phyloP scores from a whole-genome alignment of 495 filamentous ascomycete genomes.

The Penicillium soppii region DNA sequence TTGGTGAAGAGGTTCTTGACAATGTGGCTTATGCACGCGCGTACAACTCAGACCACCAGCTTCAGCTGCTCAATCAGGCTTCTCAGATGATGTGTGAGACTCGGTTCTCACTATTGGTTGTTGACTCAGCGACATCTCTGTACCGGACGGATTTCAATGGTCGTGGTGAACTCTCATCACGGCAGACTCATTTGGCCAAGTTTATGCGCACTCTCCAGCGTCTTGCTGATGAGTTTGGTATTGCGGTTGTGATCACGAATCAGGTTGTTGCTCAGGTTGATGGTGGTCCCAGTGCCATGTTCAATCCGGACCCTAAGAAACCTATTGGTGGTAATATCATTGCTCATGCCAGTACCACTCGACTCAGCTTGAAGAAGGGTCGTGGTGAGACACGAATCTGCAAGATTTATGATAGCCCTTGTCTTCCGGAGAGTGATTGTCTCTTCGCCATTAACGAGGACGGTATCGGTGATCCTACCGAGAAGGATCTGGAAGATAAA shows the following conservation, averaged over 20 bases:
- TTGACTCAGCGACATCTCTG: slow-evolving; percentile 91
- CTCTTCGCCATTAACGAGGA: slow-evolving; percentile 96
- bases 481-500: slow-evolving; percentile 91
- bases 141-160: slow-evolving; percentile 96
- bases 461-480: slow-evolving; percentile 91
- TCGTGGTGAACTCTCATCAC: slow-evolving; percentile 84
- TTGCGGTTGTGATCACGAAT: slow-evolving; percentile 98
- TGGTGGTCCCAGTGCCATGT: slow-evolving; percentile 93
- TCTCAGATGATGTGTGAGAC: slow-evolving; percentile 99
- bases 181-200: slow-evolving; percentile 93
- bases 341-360: slow-evolving; percentile 90
- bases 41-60: slow-evolving; percentile 97
- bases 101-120: slow-evolving; percentile 89
- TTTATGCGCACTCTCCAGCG: slow-evolving; percentile 94
- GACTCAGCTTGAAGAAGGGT: slow-evolving; percentile 90
- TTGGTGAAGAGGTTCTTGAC: slow-evolving; percentile 94
- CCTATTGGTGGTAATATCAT: slow-evolving; percentile 99
- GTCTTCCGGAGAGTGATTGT: slow-evolving; percentile 93
- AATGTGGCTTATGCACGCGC: slow-evolving; percentile 97
- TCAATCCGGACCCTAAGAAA: slow-evolving; percentile 98
- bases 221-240: slow-evolving; percentile 95
- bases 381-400: slow-evolving; percentile 93
- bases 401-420: slow-evolving; percentile 98
- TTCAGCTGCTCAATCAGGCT: slow-evolving; percentile 91
- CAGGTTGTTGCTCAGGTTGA: slow-evolving; percentile 98